Evolutionary conservation across 805 yeast genomes (phyloP).

Genomic region (Candida hungchunana): DNA sequence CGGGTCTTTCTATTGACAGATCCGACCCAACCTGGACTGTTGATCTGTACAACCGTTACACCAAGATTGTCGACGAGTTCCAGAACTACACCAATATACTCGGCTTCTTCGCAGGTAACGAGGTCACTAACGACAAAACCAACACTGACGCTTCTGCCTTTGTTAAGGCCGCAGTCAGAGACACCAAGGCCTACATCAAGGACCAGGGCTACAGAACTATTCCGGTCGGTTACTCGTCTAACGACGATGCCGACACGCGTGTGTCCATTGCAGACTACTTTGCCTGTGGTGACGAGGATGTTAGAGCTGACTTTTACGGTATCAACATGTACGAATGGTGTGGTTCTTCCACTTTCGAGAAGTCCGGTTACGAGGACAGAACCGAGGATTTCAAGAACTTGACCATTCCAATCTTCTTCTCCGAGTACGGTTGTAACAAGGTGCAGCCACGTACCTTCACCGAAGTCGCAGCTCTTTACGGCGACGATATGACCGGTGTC

Average conservation of each 20-base stretch:
- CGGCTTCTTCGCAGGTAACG: constrained; percentile 86
- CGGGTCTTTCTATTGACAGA: constrained; percentile 59
- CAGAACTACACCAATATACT: constrained; percentile 65
- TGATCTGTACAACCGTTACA: constrained; percentile 62
- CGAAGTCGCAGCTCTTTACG: constrained; percentile 64
- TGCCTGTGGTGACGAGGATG: constrained; percentile 65
- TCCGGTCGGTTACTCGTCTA: constrained; percentile 81
- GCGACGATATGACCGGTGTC: constrained; percentile 68
- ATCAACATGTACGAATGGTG: constrained; percentile 91
- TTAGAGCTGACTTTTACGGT: constrained; percentile 77
- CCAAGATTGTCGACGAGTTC: constrained; percentile 63
- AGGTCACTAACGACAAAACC: constrained; percentile 62
- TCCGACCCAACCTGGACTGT: constrained; percentile 58
- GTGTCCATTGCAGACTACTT: constrained; percentile 68
- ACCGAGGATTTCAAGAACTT: constrained; percentile 61
- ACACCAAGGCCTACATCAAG: constrained; percentile 62
- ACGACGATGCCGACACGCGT: constrained; percentile 68
- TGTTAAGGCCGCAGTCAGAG: constrained; percentile 82
- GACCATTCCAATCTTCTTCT: constrained; percentile 71
- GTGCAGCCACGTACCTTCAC: constrained; percentile 67
- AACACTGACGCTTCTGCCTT: constrained; percentile 76
- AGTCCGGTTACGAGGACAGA: constrained; percentile 64
- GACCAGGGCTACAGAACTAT: constrained; percentile 58
- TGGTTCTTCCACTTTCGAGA: constrained; percentile 53
- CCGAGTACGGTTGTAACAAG: constrained; percentile 78